Evolutionary conservation across 371 early-diverging fungal genomes (phyloP), one percentile per base, ranked within the genome.

Genomic region (Mortierella sp.): DNA sequence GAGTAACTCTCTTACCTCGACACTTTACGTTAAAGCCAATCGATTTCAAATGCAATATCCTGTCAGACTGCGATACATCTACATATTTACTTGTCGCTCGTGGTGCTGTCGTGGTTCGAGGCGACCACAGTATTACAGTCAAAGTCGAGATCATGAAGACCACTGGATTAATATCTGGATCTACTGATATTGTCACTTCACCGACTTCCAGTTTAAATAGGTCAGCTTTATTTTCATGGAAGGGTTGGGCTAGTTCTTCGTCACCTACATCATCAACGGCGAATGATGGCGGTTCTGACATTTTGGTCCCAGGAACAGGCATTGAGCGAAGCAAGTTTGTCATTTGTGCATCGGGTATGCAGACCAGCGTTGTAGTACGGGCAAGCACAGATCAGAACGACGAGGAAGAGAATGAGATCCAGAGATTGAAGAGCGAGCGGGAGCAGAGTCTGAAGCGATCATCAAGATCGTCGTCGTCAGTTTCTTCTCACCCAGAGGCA

Each of bases 31-130:
- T 80, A 51, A 70, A 80, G 34, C 80, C 80, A 1, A 80, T 80
- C 68, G 80, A 80, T 37, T 67, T 80, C 55, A 80, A 80, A 42
- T 80, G 80, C 68, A 80, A 80, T 61, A 80, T 80, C 26, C 75
- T 80, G 29, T 80, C 80, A 15, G 80, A 70, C 22, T 80, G 80
- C 26, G 80, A 74, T 23, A 43, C 66, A 19, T 74, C 80, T 13
- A 80, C 80, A 2, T 70, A 58, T 42, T 49, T 80, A 23, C 70
- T 80, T 12, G 59, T 80, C 12, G 66, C 71, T 10, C 74, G 80
- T 3, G 80, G 80, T 1, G 80, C 75, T 7, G 80, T 80, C 9
- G 70, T 82, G 6, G 72, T 82, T 31, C 56, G 82, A 22, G 77
- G 76, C 35, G 77, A 82, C n/a, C 82, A 82, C 34, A 68, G 70